Percentiles rank a stretch among this genome's conserved stretches.
Evolutionary conservation across 2,329 filamentous ascomycete species (phyloP).

Genomic region (Paraconiothyrium brasiliense): DNA sequence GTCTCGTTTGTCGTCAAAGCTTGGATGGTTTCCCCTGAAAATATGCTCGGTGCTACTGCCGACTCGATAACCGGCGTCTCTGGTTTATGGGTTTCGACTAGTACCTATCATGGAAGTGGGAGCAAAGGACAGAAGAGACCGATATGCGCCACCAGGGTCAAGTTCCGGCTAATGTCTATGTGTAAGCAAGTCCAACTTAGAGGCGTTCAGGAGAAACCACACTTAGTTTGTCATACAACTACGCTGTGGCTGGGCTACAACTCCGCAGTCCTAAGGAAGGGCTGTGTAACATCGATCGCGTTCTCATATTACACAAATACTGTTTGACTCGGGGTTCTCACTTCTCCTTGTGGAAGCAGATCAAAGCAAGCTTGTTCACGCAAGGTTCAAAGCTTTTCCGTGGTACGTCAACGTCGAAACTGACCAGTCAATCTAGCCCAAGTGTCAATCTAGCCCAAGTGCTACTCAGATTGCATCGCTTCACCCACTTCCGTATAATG

Average conservation of each 20-base stretch:
- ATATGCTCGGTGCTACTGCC: too few species aligned
- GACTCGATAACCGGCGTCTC: too few species aligned
- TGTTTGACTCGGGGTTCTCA: neutral
- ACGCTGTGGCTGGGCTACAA: neutral
- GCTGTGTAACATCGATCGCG: neutral
- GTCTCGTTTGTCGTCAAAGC: conserved; percentile 3
- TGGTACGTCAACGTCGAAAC: neutral
- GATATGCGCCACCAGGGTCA: too few species aligned
- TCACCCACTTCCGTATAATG: neutral
- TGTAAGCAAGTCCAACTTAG: too few species aligned
- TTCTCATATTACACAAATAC: neutral
- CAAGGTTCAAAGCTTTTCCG: neutral
- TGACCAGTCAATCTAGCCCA: neutral
- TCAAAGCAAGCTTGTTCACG: neutral
- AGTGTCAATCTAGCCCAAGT: neutral
- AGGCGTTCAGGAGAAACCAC: neutral
- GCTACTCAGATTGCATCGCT: neutral
- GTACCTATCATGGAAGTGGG: too few species aligned
- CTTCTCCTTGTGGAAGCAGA: neutral
- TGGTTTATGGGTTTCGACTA: too few species aligned
- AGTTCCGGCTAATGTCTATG: too few species aligned
- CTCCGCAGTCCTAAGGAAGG: neutral
- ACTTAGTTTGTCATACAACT: neutral
- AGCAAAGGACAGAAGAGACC: too few species aligned
- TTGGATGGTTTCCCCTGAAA: too few species aligned